Evolutionary conservation across 2,329 filamentous ascomycete genomes (phyloP).

Genomic region (Colletotrichum orbiculare): DNA sequence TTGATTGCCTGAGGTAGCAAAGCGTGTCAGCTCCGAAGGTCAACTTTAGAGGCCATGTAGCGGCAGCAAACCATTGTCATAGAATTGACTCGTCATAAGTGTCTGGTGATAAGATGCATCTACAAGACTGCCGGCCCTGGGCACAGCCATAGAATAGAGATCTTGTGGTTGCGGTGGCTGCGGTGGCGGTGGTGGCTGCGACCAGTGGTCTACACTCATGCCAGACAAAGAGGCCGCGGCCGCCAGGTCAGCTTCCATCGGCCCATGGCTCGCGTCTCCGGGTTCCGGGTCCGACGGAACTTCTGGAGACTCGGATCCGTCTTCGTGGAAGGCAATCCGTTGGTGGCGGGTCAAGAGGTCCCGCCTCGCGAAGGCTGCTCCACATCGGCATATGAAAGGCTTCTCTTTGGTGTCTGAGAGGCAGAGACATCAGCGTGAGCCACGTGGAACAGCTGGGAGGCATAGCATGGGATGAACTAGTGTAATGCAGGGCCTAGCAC

Average conservation of each 20-base stretch:
- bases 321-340: constrained; percentile 50
- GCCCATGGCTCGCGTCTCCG: constrained; percentile 42
- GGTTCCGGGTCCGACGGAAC: constrained; percentile 39
- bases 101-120: constrained; percentile 42
- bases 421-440: constrained; percentile 19
- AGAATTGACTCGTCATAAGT: constrained; percentile 40
- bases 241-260: constrained; percentile 42
- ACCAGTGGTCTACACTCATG: constrained; percentile 44
- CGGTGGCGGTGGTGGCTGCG: constrained; percentile 29
- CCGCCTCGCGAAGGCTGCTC: constrained; percentile 56
- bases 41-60: neutral
- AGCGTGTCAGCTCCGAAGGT: neutral
- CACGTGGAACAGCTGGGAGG: constrained; percentile 8
- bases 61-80: constrained; percentile 38
- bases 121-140: constrained; percentile 24
- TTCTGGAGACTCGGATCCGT: constrained; percentile 38
- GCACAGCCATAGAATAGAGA: constrained; percentile 26
- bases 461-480: constrained; percentile 1
- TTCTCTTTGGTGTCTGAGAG: constrained; percentile 59
- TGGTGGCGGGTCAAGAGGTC: constrained; percentile 58
- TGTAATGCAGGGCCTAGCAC: neutral
- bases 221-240: constrained; percentile 47
- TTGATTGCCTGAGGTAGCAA: constrained; percentile 17
- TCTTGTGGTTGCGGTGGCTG: constrained; percentile 12
- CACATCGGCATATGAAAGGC: constrained; percentile 56